Conservation (phyloP, 768 basidiomycete genomes). For the Lentinula lateritia region DNA sequence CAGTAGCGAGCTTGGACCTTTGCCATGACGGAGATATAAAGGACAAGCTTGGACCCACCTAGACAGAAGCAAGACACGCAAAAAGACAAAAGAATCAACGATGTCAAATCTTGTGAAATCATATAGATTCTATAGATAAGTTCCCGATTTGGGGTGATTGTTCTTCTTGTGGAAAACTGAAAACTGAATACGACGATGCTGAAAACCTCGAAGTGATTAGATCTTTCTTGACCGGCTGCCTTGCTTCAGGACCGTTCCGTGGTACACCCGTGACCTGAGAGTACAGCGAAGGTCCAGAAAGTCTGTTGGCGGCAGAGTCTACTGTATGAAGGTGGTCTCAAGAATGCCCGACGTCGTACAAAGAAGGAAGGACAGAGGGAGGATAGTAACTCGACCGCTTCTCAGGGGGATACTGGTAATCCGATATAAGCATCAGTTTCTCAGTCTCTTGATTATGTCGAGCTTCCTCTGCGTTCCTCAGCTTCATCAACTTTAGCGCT, state of each 20-base stretch:
- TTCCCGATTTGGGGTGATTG: conserved; percentile 2
- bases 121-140: not conserved
- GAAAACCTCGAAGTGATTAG: conserved; percentile 12
- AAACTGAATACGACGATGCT: not conserved
- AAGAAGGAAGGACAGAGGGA: conserved; percentile 40
- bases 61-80: conserved; percentile 5
- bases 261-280: conserved; percentile 64
- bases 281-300: conserved; percentile 56
- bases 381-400: conserved; percentile 32
- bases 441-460: conserved; percentile 44
- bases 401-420: conserved; percentile 37
- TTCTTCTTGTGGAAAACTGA: conserved; percentile 5
- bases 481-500: conserved; percentile 45
- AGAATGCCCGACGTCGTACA: conserved; percentile 19
- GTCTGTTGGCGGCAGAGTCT: conserved; percentile 17
- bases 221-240: conserved; percentile 57
- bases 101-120: not conserved
- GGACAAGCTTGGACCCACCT: conserved; percentile 5
- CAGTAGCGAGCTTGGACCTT: conserved; percentile 2
- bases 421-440: conserved; percentile 42
- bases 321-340: conserved; percentile 16
- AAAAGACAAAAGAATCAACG: conserved; percentile 3
- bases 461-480: conserved; percentile 46
- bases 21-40: conserved; percentile 2
- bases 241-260: conserved; percentile 59